phyloP scores from a whole-genome alignment of 306 rosid genomes.

The Aeschynomene evenia region DNA sequence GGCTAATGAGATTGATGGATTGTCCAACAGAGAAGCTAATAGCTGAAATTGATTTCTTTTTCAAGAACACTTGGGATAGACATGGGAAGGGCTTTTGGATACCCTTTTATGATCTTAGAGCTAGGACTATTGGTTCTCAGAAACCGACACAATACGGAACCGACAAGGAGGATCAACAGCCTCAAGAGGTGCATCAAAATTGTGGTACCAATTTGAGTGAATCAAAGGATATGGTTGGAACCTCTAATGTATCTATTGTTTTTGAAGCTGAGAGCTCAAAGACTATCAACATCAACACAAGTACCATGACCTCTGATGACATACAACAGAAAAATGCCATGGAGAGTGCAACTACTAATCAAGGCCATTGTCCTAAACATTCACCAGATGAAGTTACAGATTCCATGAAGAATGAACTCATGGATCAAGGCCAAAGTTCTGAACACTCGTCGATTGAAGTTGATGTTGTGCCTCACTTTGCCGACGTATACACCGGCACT shows the following conservation, averaged over 20 bases:
- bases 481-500: too few species aligned
- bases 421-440: too few species aligned
- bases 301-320: slow-evolving; percentile 27
- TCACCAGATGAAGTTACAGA: slow-evolving; percentile 39
- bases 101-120: slow-evolving; percentile 34
- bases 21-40: slow-evolving; percentile 57
- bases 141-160: slow-evolving; percentile 37
- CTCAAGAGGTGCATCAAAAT: slow-evolving; percentile 30
- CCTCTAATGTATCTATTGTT: slow-evolving; percentile 32
- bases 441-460: too few species aligned
- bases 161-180: slow-evolving; percentile 34
- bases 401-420: too few species aligned
- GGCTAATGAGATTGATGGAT: slow-evolving; percentile 53
- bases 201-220: slow-evolving; percentile 33
- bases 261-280: slow-evolving; percentile 40
- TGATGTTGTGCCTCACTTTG: too few species aligned
- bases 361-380: background rate
- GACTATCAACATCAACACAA: slow-evolving; percentile 33
- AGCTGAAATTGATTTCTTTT: slow-evolving; percentile 65
- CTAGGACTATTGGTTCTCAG: slow-evolving; percentile 31
- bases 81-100: slow-evolving; percentile 76
- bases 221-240: slow-evolving; percentile 30
- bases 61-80: slow-evolving; percentile 76
- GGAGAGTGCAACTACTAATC: background rate
- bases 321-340: background rate